These are phyloP conservation scores for Mycena polygramma DNA, from an alignment of 768 basidiomycete species.

Conservation along the genomic window DNA sequence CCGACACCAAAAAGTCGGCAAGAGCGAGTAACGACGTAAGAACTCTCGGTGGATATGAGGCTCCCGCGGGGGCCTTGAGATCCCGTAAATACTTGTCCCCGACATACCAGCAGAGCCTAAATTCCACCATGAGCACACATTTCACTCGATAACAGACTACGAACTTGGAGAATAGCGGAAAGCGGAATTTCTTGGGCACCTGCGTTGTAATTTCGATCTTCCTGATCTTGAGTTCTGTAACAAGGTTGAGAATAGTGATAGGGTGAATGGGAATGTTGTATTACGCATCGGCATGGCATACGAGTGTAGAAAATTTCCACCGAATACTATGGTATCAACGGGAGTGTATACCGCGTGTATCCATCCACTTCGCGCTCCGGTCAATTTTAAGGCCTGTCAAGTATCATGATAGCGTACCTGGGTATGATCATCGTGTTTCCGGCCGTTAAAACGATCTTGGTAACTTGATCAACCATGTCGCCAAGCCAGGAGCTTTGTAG, in stretches of 20 bases:
- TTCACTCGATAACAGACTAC: slow-evolving; percentile 39
- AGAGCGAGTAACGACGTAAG: slow-evolving; percentile 79
- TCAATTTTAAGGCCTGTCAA: background rate
- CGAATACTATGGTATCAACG: slow-evolving; percentile 92
- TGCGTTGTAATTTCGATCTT: slow-evolving; percentile 94
- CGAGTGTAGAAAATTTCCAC: slow-evolving; percentile 97
- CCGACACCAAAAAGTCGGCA: slow-evolving; percentile 83
- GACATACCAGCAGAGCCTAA: slow-evolving; percentile 91
- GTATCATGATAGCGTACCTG: slow-evolving; percentile 39
- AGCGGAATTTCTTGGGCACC: slow-evolving; percentile 93
- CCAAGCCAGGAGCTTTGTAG: slow-evolving; percentile 94
- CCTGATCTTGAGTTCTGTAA: slow-evolving; percentile 84
- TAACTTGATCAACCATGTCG: slow-evolving; percentile 91
- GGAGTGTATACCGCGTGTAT: slow-evolving; percentile 99
- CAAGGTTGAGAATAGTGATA: slow-evolving; percentile 7
- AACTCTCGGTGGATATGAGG: slow-evolving; percentile 62
- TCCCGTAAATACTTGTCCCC: slow-evolving; percentile 85
- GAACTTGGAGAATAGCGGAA: slow-evolving; percentile 84
- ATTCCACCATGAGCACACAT: slow-evolving; percentile 31
- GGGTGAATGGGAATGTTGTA: slow-evolving; percentile 43
- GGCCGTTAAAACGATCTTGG: slow-evolving; percentile 79
- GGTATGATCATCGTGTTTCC: slow-evolving; percentile 97
- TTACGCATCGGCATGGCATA: slow-evolving; percentile 89
- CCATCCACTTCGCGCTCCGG: slow-evolving; percentile 72
- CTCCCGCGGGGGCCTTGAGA: slow-evolving; percentile 63